phyloP scores from a whole-genome alignment of 208 protist genomes.

The Leishmania turanica region DNA sequence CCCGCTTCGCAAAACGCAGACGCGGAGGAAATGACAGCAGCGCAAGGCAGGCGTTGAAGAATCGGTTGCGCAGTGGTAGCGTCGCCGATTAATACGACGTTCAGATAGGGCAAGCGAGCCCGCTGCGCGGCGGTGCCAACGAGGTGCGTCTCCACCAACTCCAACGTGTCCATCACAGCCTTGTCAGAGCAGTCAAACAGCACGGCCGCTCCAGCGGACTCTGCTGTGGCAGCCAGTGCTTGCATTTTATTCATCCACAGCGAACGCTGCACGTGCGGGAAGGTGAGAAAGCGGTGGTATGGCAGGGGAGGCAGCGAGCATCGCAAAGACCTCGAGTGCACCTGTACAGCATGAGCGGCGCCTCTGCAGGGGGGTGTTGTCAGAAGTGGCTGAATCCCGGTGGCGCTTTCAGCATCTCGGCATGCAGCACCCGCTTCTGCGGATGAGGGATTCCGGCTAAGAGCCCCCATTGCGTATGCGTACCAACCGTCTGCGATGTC shows the following conservation, averaged over 20 bases:
- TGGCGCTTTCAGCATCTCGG: conserved; percentile 5
- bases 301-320: conserved; percentile 20
- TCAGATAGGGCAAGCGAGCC: conserved; percentile 24
- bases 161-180: conserved; percentile 34
- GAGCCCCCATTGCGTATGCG: conserved; percentile 26
- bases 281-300: conserved; percentile 34
- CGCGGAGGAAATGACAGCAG: conserved; percentile 47
- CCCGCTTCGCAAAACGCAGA: conserved; percentile 35
- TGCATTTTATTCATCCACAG: conserved; percentile 38
- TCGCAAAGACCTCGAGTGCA: conserved; percentile 13
- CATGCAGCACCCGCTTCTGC: not conserved
- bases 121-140: conserved; percentile 9
- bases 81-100: conserved; percentile 63
- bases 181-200: conserved; percentile 61
- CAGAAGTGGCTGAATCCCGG: conserved; percentile 2
- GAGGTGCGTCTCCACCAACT: conserved; percentile 44
- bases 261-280: conserved; percentile 26
- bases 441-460: conserved; percentile 5
- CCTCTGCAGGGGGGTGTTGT: conserved; percentile 11
- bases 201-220: conserved; percentile 34
- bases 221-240: conserved; percentile 15
- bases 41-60: conserved; percentile 39
- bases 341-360: conserved; percentile 22
- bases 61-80: conserved; percentile 30
- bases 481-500: conserved; percentile 27